A percentile compares a stretch with the other conserved stretches of the same genome.
Evolutionary conservation across 495 filamentous ascomycete genomes (phyloP).

Genomic region (Penicillium arizonense): DNA sequence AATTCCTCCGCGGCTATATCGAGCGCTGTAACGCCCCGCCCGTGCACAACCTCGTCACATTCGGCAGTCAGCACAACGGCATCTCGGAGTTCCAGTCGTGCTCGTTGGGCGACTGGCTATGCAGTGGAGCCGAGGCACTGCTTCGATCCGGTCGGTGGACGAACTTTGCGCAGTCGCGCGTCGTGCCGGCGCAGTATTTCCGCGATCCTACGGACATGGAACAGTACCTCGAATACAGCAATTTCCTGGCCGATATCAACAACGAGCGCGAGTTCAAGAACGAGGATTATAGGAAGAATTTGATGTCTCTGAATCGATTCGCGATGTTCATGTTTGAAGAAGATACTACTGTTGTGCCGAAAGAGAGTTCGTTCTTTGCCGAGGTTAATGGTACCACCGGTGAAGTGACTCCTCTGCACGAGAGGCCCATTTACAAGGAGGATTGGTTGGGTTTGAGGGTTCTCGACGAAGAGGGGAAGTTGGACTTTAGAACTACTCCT

Average conservation of each 20-base stretch:
- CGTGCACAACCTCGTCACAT: conserved; percentile 81
- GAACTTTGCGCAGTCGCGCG: conserved; percentile 65
- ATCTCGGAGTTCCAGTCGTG: conserved; percentile 76
- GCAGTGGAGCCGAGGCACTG: conserved; percentile 70
- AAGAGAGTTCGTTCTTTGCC: conserved; percentile 88
- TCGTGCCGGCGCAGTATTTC: conserved; percentile 97
- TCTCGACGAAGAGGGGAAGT: conserved; percentile 74
- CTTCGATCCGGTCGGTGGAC: conserved; percentile 75
- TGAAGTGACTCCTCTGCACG: conserved; percentile 62
- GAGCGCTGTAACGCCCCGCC: conserved; percentile 85
- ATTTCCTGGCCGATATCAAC: conserved; percentile 98
- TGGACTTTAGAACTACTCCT: conserved; percentile 67
- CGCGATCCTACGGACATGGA: conserved; percentile 70
- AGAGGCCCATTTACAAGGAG: conserved; percentile 78
- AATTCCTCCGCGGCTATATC: conserved; percentile 91
- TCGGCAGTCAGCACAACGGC: conserved; percentile 92
- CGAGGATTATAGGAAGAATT: conserved; percentile 65
- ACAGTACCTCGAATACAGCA: conserved; percentile 76
- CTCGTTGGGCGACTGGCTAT: conserved; percentile 71
- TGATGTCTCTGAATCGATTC: conserved; percentile 70
- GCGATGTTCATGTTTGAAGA: conserved; percentile 89
- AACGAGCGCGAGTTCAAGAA: conserved; percentile 84
- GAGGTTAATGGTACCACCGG: conserved; percentile 71
- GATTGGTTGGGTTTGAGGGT: conserved; percentile 90
- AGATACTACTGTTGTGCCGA: conserved; percentile 83